A percentile compares a stretch with the other conserved stretches of the same genome.
phyloP scores from a whole-genome alignment of 2,329 filamentous ascomycete species.

The Trichoderma sp. region DNA sequence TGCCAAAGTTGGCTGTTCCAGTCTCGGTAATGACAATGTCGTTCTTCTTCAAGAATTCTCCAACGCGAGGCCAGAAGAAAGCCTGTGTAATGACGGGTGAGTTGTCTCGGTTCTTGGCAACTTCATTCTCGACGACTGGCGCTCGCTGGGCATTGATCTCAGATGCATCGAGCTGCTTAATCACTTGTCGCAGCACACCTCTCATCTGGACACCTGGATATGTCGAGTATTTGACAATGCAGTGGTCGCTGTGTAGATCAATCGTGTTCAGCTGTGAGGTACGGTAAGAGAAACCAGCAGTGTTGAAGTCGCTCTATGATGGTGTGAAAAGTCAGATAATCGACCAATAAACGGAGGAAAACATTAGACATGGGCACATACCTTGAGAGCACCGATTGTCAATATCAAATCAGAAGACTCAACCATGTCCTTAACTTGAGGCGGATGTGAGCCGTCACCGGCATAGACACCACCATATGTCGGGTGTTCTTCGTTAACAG shows the following conservation, averaged over 20 bases:
- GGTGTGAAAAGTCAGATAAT: neutral
- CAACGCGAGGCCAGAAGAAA: constrained; percentile 78
- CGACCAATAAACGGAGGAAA: neutral
- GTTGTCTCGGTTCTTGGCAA: constrained; percentile 46
- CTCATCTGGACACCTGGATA: constrained; percentile 80
- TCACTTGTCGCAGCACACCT: constrained; percentile 73
- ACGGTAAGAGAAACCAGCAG: constrained; percentile 78
- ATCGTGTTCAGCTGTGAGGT: constrained; percentile 78
- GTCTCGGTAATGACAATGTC: constrained; percentile 88
- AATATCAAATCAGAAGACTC: constrained; percentile 73
- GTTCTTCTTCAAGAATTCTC: constrained; percentile 69
- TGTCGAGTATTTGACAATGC: constrained; percentile 75
- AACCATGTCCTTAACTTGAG: constrained; percentile 64
- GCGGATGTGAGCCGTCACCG: constrained; percentile 71
- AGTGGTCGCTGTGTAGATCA: constrained; percentile 76
- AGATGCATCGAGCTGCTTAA: constrained; percentile 59
- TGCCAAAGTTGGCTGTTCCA: constrained; percentile 85
- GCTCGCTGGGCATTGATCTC: constrained; percentile 60
- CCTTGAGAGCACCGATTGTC: constrained; percentile 67
- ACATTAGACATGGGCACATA: constrained; percentile 28
- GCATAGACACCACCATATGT: constrained; percentile 85
- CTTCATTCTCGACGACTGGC: constrained; percentile 58
- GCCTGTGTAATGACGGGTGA: constrained; percentile 64
- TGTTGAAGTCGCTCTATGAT: constrained; percentile 76
- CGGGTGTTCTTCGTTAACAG: constrained; percentile 74